Evolutionary conservation across 495 filamentous ascomycete genomes (phyloP).

Genomic region (Neurospora sp.): DNA sequence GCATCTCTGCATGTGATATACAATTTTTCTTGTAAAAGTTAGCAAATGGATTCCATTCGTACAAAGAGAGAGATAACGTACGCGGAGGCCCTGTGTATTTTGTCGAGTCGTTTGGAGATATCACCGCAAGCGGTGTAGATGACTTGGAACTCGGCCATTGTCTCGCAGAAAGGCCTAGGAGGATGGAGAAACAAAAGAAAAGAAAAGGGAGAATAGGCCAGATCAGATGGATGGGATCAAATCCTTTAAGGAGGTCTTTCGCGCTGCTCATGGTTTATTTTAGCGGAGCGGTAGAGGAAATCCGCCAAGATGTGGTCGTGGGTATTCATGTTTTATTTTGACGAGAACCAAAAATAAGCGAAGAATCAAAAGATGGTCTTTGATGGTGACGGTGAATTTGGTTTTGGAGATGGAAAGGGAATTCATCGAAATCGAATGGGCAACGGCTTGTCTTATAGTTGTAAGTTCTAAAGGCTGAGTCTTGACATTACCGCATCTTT

Average conservation of each 20-base stretch:
- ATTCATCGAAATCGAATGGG: not conserved
- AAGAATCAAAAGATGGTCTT: not conserved
- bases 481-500: not conserved
- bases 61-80: not conserved
- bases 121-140: not conserved
- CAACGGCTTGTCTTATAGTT: not conserved
- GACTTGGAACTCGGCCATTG: not conserved
- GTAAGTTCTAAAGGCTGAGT: not conserved
- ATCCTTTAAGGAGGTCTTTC: not conserved
- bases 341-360: not conserved
- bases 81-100: not conserved
- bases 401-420: not conserved
- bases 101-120: not conserved
- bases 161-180: not conserved
- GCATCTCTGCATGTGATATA: not conserved
- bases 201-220: not conserved
- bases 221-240: not conserved
- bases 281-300: not conserved
- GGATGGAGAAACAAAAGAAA: not conserved
- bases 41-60: not conserved
- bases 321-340: not conserved
- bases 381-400: not conserved
- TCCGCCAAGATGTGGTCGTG: not conserved
- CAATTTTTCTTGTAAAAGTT: not conserved
- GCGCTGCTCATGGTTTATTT: not conserved